A percentile compares a stretch with the other conserved stretches of the same genome.
Conservation (phyloP, 1,284 basidiomycete species). For the Mycena sp. region DNA sequence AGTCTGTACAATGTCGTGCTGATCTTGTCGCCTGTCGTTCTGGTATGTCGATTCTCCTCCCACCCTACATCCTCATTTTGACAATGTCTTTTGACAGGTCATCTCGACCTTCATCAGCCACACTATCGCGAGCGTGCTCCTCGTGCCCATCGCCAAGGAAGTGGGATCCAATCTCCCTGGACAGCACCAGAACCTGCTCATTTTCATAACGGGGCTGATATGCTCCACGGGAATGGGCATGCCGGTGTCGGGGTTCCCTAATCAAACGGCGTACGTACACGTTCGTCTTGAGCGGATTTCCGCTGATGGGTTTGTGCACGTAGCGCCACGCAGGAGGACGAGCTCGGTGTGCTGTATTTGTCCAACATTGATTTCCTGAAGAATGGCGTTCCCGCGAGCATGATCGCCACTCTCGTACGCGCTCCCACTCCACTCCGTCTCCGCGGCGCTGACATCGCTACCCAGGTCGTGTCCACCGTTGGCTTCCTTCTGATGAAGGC, state of each 20-base stretch:
- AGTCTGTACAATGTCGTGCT: conserved; percentile 86
- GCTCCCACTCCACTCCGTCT: neutral
- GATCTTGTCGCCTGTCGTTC: conserved; percentile 85
- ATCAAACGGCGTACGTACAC: conserved; percentile 89
- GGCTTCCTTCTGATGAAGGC: conserved; percentile 82
- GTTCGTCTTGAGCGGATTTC: neutral
- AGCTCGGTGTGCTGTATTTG: conserved; percentile 90
- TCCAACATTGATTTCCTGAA: conserved; percentile 91
- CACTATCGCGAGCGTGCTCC: conserved; percentile 94
- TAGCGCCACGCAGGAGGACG: conserved; percentile 95
- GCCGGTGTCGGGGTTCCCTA: conserved; percentile 97
- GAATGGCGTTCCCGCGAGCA: conserved; percentile 92
- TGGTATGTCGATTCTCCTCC: conserved; percentile 67
- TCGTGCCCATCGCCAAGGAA: conserved; percentile 95
- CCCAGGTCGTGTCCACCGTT: conserved; percentile 81
- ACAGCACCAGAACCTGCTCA: conserved; percentile 79
- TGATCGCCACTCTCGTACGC: conserved; percentile 84
- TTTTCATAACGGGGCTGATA: conserved; percentile 92
- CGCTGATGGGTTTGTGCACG: neutral
- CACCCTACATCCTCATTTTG: conserved; percentile 7
- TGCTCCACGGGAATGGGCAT: conserved; percentile 98
- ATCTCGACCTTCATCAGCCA: conserved; percentile 94
- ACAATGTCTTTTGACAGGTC: conserved; percentile 51
- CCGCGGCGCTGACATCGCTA: conserved; percentile 7
- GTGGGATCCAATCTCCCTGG: conserved; percentile 85